Evolutionary conservation across 768 basidiomycete species (phyloP).

Genomic region (Baorangia bicolor): DNA sequence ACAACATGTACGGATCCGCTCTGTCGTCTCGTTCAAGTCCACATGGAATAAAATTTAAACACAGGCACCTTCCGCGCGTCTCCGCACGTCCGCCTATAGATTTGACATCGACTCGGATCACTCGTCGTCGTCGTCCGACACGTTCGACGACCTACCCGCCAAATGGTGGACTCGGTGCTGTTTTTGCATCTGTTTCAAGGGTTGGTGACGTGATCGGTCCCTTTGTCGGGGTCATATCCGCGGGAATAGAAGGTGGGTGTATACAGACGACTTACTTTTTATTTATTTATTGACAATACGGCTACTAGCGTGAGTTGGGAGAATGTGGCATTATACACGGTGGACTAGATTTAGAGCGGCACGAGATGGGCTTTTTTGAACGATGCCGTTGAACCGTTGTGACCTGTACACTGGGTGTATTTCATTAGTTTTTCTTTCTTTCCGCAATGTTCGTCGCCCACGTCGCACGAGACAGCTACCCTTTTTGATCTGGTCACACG

Average conservation of each 20-base stretch:
- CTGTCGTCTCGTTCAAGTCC: background rate
- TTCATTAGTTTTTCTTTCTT: background rate
- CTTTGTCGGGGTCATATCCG: slow-evolving; percentile 14
- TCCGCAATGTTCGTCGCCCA: background rate
- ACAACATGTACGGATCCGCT: slow-evolving; percentile 10
- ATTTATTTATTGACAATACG: background rate
- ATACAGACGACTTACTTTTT: no score
- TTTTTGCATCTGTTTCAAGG: slow-evolving; percentile 23
- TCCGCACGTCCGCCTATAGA: slow-evolving; percentile 13
- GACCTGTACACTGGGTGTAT: slow-evolving; percentile 1
- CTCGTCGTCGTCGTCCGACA: slow-evolving; percentile 26
- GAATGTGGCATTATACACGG: background rate
- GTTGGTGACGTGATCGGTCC: slow-evolving; percentile 18
- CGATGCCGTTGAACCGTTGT: background rate
- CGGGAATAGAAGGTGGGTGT: slow-evolving; percentile 9
- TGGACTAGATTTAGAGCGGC: background rate
- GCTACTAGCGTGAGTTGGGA: background rate
- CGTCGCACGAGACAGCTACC: background rate
- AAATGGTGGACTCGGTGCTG: slow-evolving; percentile 23
- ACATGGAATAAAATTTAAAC: background rate
- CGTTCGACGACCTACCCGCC: slow-evolving; percentile 19
- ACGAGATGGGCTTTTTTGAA: background rate
- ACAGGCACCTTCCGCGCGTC: slow-evolving; percentile 8
- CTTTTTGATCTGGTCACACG: background rate
- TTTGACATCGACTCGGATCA: slow-evolving; percentile 26